Conservation (phyloP, 805 yeast genomes). For the Nakazawaea wyomingensis region DNA sequence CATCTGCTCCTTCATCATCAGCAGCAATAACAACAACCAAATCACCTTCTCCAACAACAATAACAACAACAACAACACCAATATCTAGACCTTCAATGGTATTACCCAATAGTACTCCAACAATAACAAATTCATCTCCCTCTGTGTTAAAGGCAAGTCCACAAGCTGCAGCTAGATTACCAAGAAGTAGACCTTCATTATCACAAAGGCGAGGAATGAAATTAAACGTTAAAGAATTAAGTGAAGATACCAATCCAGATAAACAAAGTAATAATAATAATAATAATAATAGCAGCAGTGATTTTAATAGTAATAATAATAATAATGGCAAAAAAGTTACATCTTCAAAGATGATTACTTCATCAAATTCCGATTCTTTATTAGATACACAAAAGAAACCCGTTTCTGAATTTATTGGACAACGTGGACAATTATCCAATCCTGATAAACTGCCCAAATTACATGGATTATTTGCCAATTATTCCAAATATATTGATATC, state of each 20-base stretch:
- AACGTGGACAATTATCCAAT: conserved; percentile 19
- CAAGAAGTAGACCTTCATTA: conserved; percentile 36
- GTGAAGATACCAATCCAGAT: too few relatives aligned
- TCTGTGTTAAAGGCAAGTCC: conserved; percentile 7
- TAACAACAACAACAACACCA: background rate
- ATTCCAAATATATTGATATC: conserved; percentile 83
- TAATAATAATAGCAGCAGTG: background rate
- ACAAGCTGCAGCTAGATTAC: conserved; percentile 14
- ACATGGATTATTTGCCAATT: conserved; percentile 72
- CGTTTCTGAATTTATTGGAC: conserved; percentile 20
- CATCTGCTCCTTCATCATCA: background rate
- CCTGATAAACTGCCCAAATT: conserved; percentile 29
- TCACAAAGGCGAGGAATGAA: conserved; percentile 55
- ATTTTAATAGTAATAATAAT: background rate
- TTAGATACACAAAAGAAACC: conserved; percentile 14
- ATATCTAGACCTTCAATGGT: too few relatives aligned
- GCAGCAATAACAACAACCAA: background rate
- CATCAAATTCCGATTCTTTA: background rate
- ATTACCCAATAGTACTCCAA: too few relatives aligned
- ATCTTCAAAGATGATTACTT: conserved; percentile 17
- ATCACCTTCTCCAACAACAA: background rate
- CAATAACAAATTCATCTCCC: conserved; percentile 11
- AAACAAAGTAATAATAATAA: too few relatives aligned
- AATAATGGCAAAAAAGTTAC: background rate
- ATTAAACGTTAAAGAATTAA: conserved; percentile 28